Evolutionary conservation across 805 yeast genomes (phyloP).

Genomic region (Zygoascus ofunaensis): DNA sequence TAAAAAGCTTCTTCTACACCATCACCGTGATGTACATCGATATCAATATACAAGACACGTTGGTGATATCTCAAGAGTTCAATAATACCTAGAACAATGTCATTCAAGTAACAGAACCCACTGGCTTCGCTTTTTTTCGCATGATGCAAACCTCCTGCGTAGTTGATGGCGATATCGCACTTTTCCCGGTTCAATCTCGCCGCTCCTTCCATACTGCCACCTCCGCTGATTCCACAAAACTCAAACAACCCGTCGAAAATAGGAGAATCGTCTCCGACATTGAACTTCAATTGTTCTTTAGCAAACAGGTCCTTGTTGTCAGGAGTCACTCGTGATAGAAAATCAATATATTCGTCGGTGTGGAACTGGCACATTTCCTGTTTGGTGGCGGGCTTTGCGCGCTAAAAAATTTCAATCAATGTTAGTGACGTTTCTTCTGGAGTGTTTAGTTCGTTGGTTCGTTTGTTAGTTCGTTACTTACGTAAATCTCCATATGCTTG

Average conservation of each 20-base stretch:
- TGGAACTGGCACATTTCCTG: constrained; percentile 98
- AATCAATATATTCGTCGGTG: constrained; percentile 94
- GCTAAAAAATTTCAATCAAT: too few species aligned
- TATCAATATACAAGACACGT: constrained; percentile 85
- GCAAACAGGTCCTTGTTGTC: constrained; percentile 81
- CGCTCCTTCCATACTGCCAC: constrained; percentile 84
- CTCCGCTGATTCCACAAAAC: constrained; percentile 79
- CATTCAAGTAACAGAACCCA: constrained; percentile 93
- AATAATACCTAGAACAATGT: constrained; percentile 80
- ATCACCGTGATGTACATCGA: constrained; percentile 94
- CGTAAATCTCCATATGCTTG: constrained; percentile 91
- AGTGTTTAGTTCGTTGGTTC: too few species aligned
- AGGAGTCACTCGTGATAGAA: constrained; percentile 81
- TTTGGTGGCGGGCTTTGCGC: constrained; percentile 95
- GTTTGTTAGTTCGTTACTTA: constrained; percentile 17
- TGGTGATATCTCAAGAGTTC: constrained; percentile 83
- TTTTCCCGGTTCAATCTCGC: constrained; percentile 75
- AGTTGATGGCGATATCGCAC: constrained; percentile 90
- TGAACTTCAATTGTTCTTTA: constrained; percentile 83
- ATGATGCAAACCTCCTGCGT: constrained; percentile 96
- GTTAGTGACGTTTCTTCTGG: constrained; percentile 1
- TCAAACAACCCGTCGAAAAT: constrained; percentile 92
- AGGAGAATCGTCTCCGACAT: constrained; percentile 95
- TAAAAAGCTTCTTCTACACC: constrained; percentile 97
- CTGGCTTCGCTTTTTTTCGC: constrained; percentile 92